Evolutionary conservation across 2,329 filamentous ascomycete species (phyloP).

Genomic region (Karstenula rhodostoma): DNA sequence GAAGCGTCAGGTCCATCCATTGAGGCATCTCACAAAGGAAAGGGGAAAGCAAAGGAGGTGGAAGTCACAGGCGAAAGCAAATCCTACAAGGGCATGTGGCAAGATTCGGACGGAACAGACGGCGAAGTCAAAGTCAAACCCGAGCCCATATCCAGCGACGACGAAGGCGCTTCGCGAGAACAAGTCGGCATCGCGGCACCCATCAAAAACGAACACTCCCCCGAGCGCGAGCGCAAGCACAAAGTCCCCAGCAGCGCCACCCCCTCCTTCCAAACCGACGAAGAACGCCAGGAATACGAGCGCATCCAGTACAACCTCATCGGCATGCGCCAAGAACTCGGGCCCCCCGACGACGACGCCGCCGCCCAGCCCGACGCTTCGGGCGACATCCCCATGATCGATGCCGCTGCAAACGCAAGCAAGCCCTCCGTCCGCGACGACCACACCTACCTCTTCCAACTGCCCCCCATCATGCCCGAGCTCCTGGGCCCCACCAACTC

Average conservation of each 20-base stretch:
- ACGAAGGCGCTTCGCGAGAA: constrained; percentile 41
- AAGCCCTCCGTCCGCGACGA: constrained; percentile 54
- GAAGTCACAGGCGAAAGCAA: constrained; percentile 53
- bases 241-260: constrained; percentile 36
- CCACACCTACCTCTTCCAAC: constrained; percentile 69
- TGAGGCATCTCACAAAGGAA: constrained; percentile 42
- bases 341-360: constrained; percentile 40
- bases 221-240: constrained; percentile 41
- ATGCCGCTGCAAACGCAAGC: constrained; percentile 28
- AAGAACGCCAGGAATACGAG: constrained; percentile 61
- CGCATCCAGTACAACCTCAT: constrained; percentile 57
- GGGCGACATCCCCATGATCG: constrained; percentile 53
- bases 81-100: constrained; percentile 56
- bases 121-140: constrained; percentile 58
- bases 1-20: constrained; percentile 40
- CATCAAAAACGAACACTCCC: constrained; percentile 42
- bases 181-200: constrained; percentile 32
- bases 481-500: constrained; percentile 52
- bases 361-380: constrained; percentile 44
- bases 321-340: constrained; percentile 59
- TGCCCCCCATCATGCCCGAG: constrained; percentile 69
- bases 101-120: constrained; percentile 50
- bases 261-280: constrained; percentile 60
- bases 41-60: constrained; percentile 54
- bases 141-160: constrained; percentile 62